Evolutionary conservation across 495 filamentous ascomycete species (phyloP).

Genomic region (Aspergillus nidulans): DNA sequence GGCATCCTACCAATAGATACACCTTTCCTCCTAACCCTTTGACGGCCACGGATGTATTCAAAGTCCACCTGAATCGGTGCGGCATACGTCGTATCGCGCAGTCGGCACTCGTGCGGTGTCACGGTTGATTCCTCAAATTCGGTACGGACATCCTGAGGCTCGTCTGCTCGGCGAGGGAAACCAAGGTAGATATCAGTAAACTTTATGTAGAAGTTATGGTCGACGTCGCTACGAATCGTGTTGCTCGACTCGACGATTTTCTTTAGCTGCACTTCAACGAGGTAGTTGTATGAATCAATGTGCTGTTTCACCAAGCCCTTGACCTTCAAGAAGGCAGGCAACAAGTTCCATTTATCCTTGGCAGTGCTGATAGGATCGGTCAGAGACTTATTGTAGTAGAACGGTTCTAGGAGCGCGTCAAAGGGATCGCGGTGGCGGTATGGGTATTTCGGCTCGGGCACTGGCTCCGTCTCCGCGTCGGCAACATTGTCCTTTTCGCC

Average conservation of each 20-base stretch:
- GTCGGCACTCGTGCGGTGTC: slow-evolving; percentile 90
- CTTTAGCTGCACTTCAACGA: slow-evolving; percentile 91
- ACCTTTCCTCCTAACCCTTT: slow-evolving; percentile 61
- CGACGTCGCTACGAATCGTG: slow-evolving; percentile 79
- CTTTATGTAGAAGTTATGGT: slow-evolving; percentile 80
- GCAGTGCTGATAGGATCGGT: slow-evolving; percentile 94
- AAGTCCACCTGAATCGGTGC: slow-evolving; percentile 89
- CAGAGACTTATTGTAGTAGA: slow-evolving; percentile 91
- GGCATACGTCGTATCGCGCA: slow-evolving; percentile 93
- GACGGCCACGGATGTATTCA: slow-evolving; percentile 71
- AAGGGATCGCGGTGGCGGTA: slow-evolving; percentile 52
- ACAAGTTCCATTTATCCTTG: slow-evolving; percentile 89
- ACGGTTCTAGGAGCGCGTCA: slow-evolving; percentile 85
- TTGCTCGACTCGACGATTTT: slow-evolving; percentile 90
- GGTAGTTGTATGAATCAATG: slow-evolving; percentile 98
- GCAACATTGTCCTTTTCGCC: slow-evolving; percentile 4
- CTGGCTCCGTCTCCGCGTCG: slow-evolving; percentile 1
- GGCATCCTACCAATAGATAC: slow-evolving; percentile 85
- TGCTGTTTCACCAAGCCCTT: slow-evolving; percentile 97
- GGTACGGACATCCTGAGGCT: slow-evolving; percentile 50
- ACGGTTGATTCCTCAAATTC: slow-evolving; percentile 49
- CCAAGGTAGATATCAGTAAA: slow-evolving; percentile 86
- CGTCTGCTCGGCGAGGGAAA: slow-evolving; percentile 70
- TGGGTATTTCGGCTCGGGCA: slow-evolving; percentile 14
- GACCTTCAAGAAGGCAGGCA: slow-evolving; percentile 94